Evolutionary conservation across 2,329 filamentous ascomycete species (phyloP).

Genomic region (Beauveria sp.): DNA sequence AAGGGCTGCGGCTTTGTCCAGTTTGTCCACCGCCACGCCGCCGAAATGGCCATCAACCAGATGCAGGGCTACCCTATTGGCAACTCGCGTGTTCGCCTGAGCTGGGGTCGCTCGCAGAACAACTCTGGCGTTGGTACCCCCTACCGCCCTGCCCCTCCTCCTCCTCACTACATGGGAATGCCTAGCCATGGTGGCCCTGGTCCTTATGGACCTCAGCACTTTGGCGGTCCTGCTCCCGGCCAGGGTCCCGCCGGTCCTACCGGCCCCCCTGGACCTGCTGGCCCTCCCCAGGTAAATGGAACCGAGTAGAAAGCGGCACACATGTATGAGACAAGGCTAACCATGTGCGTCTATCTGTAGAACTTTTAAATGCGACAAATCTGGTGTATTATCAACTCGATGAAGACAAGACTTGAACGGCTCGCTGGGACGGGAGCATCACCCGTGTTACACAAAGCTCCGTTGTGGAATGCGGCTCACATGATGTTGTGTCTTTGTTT

Average conservation of each 20-base stretch:
- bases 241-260: conserved; percentile 34
- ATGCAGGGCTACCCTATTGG: conserved; percentile 99
- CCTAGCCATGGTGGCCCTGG: conserved; percentile 36
- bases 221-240: conserved; percentile 36
- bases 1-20: conserved; percentile 99
- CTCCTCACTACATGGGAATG: conserved; percentile 48
- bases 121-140: conserved; percentile 97
- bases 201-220: conserved; percentile 39
- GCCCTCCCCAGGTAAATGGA: conserved; percentile 31
- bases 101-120: conserved; percentile 97
- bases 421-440: background rate
- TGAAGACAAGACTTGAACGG: conserved; percentile 6
- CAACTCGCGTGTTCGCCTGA: conserved; percentile 94
- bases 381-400: background rate
- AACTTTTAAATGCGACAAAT: conserved; percentile 3
- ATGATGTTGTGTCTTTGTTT: conserved; percentile 18
- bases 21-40: conserved; percentile 96
- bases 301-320: conserved; percentile 12
- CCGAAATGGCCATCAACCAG: conserved; percentile 99
- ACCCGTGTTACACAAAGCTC: background rate
- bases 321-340: conserved; percentile 2
- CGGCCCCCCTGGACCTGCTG: conserved; percentile 29
- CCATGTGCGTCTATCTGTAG: conserved; percentile 4
- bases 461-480: conserved; percentile 9
- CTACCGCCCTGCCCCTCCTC: conserved; percentile 81